Conservation (phyloP, 2,329 filamentous ascomycete genomes). For the Fusarium verticillioides region DNA sequence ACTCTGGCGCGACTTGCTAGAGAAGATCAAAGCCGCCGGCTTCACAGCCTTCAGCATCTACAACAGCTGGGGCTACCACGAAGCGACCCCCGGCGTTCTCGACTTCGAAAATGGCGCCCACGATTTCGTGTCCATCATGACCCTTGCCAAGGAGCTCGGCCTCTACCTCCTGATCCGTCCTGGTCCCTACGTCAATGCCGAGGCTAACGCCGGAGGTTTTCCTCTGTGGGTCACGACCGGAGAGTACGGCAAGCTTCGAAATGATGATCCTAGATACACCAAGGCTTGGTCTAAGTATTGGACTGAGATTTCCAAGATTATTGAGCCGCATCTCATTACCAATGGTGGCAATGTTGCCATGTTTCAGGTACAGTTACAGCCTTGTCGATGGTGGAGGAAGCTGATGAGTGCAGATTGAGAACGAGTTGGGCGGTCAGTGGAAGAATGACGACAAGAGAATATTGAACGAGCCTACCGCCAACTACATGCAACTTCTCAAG, state of each 20-base stretch:
- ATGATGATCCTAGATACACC: conserved; percentile 64
- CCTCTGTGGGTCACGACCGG: conserved; percentile 72
- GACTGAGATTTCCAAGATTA: conserved; percentile 59
- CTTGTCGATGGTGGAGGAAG: accelerated
- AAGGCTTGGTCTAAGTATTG: conserved; percentile 66
- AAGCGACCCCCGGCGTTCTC: conserved; percentile 47
- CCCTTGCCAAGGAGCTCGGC: conserved; percentile 58
- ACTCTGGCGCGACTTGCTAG: conserved; percentile 55
- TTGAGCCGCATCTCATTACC: conserved; percentile 64
- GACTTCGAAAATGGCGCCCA: conserved; percentile 52
- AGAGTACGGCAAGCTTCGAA: conserved; percentile 63
- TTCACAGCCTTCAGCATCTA: conserved; percentile 58
- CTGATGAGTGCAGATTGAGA: conserved; percentile 57
- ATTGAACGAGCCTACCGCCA: conserved; percentile 59
- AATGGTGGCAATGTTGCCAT: conserved; percentile 67
- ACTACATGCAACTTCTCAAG: conserved; percentile 69
- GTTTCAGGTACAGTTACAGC: conserved; percentile 49
- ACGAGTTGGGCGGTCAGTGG: conserved; percentile 62
- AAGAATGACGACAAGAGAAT: conserved; percentile 53
- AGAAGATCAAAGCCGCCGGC: conserved; percentile 56
- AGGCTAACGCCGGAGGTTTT: conserved; percentile 70
- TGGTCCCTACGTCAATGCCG: conserved; percentile 72
- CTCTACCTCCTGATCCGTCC: conserved; percentile 60
- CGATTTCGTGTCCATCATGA: conserved; percentile 61
- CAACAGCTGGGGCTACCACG: conserved; percentile 56